Conservation (phyloP, 2,329 filamentous ascomycete species). For the Cladosporium velox region DNA sequence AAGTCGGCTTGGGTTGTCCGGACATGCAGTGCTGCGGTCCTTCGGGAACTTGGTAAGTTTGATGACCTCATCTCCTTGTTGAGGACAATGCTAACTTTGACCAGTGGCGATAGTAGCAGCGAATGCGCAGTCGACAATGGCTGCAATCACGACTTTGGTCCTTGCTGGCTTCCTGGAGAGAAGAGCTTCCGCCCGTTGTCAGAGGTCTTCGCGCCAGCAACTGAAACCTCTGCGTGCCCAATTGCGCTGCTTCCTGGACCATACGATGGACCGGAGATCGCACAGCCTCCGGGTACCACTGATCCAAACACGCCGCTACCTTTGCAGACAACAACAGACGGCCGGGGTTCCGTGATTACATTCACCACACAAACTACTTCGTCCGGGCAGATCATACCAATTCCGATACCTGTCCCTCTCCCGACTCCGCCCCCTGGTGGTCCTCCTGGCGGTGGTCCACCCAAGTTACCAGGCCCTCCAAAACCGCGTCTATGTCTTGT, state of each 20-base stretch:
- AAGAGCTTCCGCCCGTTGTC: constrained; percentile 3
- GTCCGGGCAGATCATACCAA: background rate
- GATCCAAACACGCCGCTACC: background rate
- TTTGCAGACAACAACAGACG: too few relatives aligned
- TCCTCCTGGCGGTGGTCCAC: background rate
- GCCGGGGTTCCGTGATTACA: too few relatives aligned
- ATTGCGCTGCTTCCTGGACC: background rate
- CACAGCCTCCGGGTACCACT: background rate
- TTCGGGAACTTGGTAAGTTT: background rate
- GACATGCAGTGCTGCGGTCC: constrained; percentile 8
- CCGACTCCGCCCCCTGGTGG: background rate
- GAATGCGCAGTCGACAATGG: constrained; percentile 1
- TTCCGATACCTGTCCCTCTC: background rate
- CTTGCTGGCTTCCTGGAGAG: background rate
- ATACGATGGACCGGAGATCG: constrained; percentile 1
- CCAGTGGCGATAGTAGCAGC: background rate
- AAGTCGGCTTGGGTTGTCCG: background rate
- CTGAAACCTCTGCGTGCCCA: background rate
- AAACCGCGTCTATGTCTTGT: background rate
- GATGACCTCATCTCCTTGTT: background rate
- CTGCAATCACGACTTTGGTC: background rate
- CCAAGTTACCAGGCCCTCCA: background rate
- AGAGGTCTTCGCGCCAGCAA: background rate
- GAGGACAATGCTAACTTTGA: background rate
- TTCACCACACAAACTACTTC: background rate